These are phyloP conservation scores for Cupressus sempervirens DNA, from an alignment of 75 land plant species.

Conservation along the genomic window DNA sequence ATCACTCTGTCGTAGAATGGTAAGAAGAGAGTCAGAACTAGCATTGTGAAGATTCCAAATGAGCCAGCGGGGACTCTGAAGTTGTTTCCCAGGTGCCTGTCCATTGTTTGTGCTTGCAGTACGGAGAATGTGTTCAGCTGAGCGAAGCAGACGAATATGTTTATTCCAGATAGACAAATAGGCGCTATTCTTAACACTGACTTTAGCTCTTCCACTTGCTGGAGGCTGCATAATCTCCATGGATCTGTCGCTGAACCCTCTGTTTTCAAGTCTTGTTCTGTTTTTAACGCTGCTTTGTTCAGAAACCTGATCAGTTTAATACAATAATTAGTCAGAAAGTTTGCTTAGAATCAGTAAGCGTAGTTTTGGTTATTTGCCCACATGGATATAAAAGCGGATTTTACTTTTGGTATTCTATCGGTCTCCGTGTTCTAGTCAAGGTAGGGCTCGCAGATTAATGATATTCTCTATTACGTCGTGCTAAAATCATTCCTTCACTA, in stretches of 20 bases:
- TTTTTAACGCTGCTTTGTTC: constrained; percentile 59
- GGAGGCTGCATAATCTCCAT: constrained; percentile 78
- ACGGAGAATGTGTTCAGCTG: constrained; percentile 76
- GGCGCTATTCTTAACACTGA: constrained; percentile 64
- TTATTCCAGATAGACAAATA: constrained; percentile 62
- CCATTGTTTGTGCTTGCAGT: constrained; percentile 60
- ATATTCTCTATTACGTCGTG: too few species aligned
- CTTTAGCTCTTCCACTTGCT: constrained; percentile 78
- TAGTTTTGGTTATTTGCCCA: too few species aligned
- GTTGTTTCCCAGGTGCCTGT: constrained; percentile 31
- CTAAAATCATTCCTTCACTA: too few species aligned
- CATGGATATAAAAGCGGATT: too few species aligned
- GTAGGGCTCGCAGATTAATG: too few species aligned
- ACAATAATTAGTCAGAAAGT: too few species aligned
- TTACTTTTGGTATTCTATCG: too few species aligned
- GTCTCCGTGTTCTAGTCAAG: too few species aligned
- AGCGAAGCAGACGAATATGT: constrained; percentile 45
- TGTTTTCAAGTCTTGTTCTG: constrained; percentile 15
- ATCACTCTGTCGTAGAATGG: constrained; percentile 62
- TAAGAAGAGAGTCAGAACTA: constrained; percentile 18
- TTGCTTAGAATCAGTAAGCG: too few species aligned
- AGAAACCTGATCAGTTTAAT: constrained; percentile 36
- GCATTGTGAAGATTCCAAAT: background rate
- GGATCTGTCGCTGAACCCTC: constrained; percentile 25
- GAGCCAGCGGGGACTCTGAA: background rate